phyloP scores from a whole-genome alignment of 371 early-diverging fungal genomes.

The Apophysomyces sp. region DNA sequence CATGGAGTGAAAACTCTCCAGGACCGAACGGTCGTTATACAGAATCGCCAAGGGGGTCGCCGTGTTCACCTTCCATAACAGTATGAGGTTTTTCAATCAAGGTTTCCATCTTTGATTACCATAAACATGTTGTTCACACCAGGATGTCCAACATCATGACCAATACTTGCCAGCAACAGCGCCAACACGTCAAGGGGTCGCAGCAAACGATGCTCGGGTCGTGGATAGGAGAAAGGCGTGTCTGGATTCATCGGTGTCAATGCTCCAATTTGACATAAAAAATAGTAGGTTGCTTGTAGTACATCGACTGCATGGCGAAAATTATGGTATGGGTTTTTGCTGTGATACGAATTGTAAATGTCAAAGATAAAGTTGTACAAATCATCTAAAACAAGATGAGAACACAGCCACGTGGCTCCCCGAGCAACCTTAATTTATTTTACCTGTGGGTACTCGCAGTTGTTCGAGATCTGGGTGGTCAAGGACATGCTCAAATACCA shows the following conservation, averaged over 20 bases:
- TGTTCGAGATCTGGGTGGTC: constrained; percentile 57
- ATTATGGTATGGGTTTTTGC: constrained; percentile 84
- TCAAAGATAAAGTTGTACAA: constrained; percentile 65
- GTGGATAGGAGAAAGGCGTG: background rate
- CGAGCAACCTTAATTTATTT: constrained; percentile 15
- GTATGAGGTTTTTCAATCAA: constrained; percentile 7
- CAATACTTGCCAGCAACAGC: constrained; percentile 73
- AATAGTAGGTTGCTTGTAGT: constrained; percentile 78
- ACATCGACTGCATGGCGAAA: constrained; percentile 88
- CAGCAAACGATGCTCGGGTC: constrained; percentile 38
- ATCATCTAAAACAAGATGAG: constrained; percentile 34
- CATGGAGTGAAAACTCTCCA: constrained; percentile 2
- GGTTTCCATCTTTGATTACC: constrained; percentile 32
- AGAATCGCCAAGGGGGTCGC: constrained; percentile 82
- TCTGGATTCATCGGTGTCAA: constrained; percentile 31
- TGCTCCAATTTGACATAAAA: constrained; percentile 67
- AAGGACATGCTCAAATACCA: constrained; percentile 63
- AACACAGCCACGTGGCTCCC: constrained; percentile 13
- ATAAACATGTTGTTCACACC: constrained; percentile 84
- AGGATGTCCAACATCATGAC: constrained; percentile 88
- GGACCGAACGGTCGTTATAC: constrained; percentile 90
- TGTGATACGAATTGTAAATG: constrained; percentile 70
- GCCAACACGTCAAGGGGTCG: constrained; percentile 71
- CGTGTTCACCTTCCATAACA: constrained; percentile 74
- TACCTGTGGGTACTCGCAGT: constrained; percentile 60